Percentiles rank a stretch among this genome's conserved stretches.
These are phyloP conservation scores for Lophium mytilinum DNA, from an alignment of 495 filamentous ascomycete genomes.

Conservation along the genomic window DNA sequence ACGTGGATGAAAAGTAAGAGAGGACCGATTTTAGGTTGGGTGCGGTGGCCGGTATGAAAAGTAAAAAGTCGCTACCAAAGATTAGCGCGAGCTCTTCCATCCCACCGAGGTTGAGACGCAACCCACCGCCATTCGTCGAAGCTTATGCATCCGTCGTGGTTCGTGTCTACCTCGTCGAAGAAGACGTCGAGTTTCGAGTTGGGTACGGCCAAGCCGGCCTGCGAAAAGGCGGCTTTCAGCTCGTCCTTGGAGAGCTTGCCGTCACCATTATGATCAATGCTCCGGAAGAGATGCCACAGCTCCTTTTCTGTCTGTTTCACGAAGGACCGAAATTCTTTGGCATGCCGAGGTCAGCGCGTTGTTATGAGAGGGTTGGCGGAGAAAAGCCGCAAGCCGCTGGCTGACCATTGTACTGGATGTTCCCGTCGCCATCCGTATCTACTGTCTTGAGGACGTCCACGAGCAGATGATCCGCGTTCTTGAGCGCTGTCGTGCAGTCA, in stretches of 20 bases:
- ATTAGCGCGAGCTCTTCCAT: conserved; percentile 9
- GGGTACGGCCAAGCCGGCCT: conserved; percentile 71
- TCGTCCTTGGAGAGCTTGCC: conserved; percentile 84
- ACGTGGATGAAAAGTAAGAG: conserved; percentile 84
- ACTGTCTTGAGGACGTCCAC: conserved; percentile 68
- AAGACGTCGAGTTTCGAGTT: conserved; percentile 71
- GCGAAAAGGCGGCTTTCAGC: conserved; percentile 65
- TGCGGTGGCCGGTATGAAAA: conserved; percentile 76
- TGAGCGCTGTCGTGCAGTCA: conserved; percentile 56
- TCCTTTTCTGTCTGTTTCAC: conserved; percentile 79
- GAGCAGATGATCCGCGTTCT: conserved; percentile 87
- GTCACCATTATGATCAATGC: conserved; percentile 78
- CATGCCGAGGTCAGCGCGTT: background rate
- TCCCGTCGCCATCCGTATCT: conserved; percentile 78
- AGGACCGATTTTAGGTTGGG: conserved; percentile 75
- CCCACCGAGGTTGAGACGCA: background rate
- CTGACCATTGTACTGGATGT: conserved; percentile 81
- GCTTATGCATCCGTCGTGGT: conserved; percentile 78
- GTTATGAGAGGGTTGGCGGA: background rate
- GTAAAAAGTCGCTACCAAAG: conserved; percentile 71
- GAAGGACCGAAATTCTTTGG: conserved; percentile 76
- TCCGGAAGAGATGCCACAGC: conserved; percentile 70
- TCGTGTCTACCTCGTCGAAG: conserved; percentile 81
- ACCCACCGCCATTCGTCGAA: conserved; percentile 96
- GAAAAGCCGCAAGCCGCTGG: background rate